These are phyloP conservation scores for Exophiala xenobiotica DNA, from an alignment of 2,329 filamentous ascomycete species.

Conservation along the genomic window DNA sequence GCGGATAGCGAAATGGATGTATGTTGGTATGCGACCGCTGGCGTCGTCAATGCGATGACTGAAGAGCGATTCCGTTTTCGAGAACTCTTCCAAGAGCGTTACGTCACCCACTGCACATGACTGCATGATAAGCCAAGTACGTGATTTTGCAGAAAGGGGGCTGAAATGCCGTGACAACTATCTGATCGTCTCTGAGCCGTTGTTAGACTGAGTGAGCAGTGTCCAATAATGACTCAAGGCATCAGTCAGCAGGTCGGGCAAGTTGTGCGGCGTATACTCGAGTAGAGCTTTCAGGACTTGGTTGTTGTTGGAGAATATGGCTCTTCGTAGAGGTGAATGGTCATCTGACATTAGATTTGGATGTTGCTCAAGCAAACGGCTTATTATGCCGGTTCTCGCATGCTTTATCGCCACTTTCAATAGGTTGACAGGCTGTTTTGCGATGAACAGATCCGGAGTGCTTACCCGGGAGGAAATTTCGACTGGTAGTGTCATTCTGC, in stretches of 20 bases:
- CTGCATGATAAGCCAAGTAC: constrained; percentile 7
- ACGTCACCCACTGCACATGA: constrained; percentile 13
- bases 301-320: constrained; percentile 7
- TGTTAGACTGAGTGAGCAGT: constrained; percentile 10
- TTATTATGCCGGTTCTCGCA: constrained; percentile 8
- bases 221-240: constrained; percentile 2
- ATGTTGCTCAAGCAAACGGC: constrained; percentile 6
- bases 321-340: constrained; percentile 2
- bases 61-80: constrained; percentile 5
- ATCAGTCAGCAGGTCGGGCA: constrained; percentile 8
- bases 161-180: constrained; percentile 5
- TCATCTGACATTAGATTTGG: constrained; percentile 7
- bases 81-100: constrained; percentile 11
- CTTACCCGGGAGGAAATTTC: not conserved
- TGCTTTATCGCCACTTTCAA: constrained; percentile 13
- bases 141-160: constrained; percentile 2
- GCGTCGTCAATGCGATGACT: constrained; percentile 8
- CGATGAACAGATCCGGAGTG: not conserved
- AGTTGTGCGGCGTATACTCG: constrained; percentile 9
- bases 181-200: constrained; percentile 9
- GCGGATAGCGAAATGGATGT: constrained; percentile 5
- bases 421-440: not conserved
- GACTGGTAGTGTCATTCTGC: constrained; percentile 1
- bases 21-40: constrained; percentile 3
- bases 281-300: constrained; percentile 17